These are phyloP conservation scores for Halenospora varia DNA, from an alignment of 495 filamentous ascomycete genomes.

Conservation along the genomic window DNA sequence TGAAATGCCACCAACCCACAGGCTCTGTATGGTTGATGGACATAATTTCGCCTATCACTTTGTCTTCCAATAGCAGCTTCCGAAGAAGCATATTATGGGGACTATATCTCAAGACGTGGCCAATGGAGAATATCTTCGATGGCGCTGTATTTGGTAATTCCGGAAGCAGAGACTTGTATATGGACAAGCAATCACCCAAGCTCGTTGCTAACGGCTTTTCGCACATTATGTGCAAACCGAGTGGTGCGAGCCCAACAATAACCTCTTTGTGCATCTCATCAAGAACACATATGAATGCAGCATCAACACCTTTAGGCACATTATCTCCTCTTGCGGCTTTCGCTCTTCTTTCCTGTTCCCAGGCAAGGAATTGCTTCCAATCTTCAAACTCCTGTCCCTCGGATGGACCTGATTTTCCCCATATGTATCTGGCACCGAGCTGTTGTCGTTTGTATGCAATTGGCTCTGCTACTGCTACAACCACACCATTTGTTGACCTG, in stretches of 20 bases:
- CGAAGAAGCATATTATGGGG: constrained; percentile 86
- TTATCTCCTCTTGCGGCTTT: constrained; percentile 28
- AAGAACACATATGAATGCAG: constrained; percentile 79
- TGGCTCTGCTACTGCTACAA: constrained; percentile 81
- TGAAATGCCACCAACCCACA: constrained; percentile 94
- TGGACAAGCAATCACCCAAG: constrained; percentile 67
- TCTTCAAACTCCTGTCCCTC: constrained; percentile 61
- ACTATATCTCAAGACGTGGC: constrained; percentile 76
- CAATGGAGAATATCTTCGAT: constrained; percentile 73
- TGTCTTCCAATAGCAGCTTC: constrained; percentile 67
- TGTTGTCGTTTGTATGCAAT: constrained; percentile 66
- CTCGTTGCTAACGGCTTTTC: constrained; percentile 90
- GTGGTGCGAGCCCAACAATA: constrained; percentile 61
- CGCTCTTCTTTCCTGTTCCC: constrained; percentile 53
- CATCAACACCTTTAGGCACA: constrained; percentile 61
- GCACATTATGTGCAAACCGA: constrained; percentile 81
- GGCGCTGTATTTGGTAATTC: constrained; percentile 30
- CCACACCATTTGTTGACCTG: constrained; percentile 53
- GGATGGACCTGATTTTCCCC: constrained; percentile 43
- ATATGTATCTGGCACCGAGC: constrained; percentile 66
- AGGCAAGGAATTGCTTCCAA: constrained; percentile 71
- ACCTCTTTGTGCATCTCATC: constrained; percentile 85
- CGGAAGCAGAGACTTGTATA: constrained; percentile 54
- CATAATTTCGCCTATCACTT: constrained; percentile 78
- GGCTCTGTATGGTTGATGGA: constrained; percentile 90